These are phyloP conservation scores for Fusarium kyushuense DNA, from an alignment of 2,329 filamentous ascomycete genomes.

Conservation along the genomic window DNA sequence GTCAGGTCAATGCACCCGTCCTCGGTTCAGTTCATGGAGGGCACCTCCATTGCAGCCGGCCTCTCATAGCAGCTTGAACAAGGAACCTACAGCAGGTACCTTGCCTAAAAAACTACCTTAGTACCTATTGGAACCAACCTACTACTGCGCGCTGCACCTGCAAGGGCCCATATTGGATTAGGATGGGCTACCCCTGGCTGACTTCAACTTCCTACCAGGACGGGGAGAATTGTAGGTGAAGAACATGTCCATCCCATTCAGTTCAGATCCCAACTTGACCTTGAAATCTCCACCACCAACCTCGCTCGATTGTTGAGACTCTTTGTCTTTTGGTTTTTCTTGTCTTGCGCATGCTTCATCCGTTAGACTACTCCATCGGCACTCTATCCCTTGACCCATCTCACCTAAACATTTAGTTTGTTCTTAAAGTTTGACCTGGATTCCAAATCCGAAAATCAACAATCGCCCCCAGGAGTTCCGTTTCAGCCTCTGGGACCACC, in stretches of 20 bases:
- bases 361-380: background rate
- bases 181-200: slow-evolving; percentile 37
- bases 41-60: slow-evolving; percentile 22
- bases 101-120: slow-evolving; percentile 9
- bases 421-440: slow-evolving; percentile 37
- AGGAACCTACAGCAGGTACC: slow-evolving; percentile 13
- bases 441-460: slow-evolving; percentile 36
- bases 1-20: slow-evolving; percentile 33
- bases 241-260: slow-evolving; percentile 34
- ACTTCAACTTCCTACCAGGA: slow-evolving; percentile 38
- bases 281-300: slow-evolving; percentile 42
- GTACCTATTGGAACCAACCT: slow-evolving; percentile 5
- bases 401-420: slow-evolving; percentile 23
- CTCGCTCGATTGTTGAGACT: slow-evolving; percentile 37
- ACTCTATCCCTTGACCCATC: slow-evolving; percentile 8
- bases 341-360: slow-evolving; percentile 12
- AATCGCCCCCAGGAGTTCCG: slow-evolving; percentile 33
- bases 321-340: slow-evolving; percentile 21
- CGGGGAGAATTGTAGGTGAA: slow-evolving; percentile 22
- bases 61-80: slow-evolving; percentile 24
- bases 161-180: slow-evolving; percentile 33
- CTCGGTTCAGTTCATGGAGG: slow-evolving; percentile 33
- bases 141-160: slow-evolving; percentile 26
- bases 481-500: slow-evolving; percentile 44
- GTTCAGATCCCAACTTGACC: slow-evolving; percentile 19